Evolutionary conservation across 1,284 basidiomycete genomes (phyloP), one percentile per base, ranked within the genome.

Genomic region (Fistulina hepatica): DNA sequence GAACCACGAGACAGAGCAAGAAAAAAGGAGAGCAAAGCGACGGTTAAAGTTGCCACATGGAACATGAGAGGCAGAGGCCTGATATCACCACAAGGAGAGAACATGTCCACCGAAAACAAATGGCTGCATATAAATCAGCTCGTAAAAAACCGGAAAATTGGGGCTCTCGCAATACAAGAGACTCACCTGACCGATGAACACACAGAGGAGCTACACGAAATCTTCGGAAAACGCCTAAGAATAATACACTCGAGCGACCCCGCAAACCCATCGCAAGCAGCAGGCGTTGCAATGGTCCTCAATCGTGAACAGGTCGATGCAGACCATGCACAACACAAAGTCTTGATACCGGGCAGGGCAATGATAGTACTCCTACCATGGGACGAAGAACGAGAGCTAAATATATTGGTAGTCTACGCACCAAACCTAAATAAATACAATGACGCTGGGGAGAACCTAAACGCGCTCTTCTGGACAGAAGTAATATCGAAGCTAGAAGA

Each of bases 381-480:
- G 28, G 15, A 31, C 10, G 15, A 13, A 13, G 13, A 13, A 13
- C 15, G 19, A 16, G 9, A 8, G 9, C 15, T 16, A 19, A 13
- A 31, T 19, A 2, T 31, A 15, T 13, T 31, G 3, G 28, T 13
- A 8, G 19, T 31, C 4, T 31, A 31, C 10, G 28, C 28, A 4
- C 28, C 28, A 1, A 54, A 54, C 25, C 31, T 25, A 3, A 10
- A 43, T 0, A 3, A 5, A 3, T 44, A 47, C 1, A 54, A 53
- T 32, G 34, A n/a, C 0, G 6, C 39, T 11, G 50, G 52, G 52
- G 13, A 37, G n/a, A 22, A 41, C 34, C 12, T 27, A n/a, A 3
- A 24, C 17, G 4, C 6, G 19, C 2, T 12, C 34, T 1, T 34
- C 5, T 41, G 54, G 2, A 17, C 44, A 2, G 9, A 27, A 2